These are phyloP conservation scores for Pholiota microspora DNA, from an alignment of 768 basidiomycete genomes.

Conservation along the genomic window DNA sequence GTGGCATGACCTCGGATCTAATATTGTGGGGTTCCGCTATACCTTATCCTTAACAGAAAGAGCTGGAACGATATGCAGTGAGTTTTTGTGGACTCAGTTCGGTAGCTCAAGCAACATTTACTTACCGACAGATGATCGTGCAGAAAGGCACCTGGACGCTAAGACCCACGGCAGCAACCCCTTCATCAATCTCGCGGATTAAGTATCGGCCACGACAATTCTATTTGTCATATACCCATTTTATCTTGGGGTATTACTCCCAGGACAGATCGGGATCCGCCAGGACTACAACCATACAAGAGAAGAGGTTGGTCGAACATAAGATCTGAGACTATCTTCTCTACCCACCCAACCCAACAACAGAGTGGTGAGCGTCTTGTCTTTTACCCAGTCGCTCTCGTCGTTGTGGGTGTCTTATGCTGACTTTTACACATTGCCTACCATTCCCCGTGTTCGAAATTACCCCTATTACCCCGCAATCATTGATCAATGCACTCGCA, in stretches of 20 bases:
- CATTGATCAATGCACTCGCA: not conserved
- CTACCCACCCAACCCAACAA: not conserved
- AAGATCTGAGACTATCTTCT: not conserved
- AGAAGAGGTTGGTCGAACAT: not conserved
- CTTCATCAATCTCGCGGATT: not conserved
- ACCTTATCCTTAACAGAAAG: not conserved
- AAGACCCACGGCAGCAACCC: not conserved
- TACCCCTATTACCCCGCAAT: not conserved
- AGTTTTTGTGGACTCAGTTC: not conserved
- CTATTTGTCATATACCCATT: slow-evolving; percentile 6
- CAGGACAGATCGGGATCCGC: not conserved
- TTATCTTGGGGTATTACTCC: slow-evolving; percentile 1
- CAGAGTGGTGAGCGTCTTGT: not conserved
- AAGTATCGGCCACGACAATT: not conserved
- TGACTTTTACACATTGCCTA: not conserved
- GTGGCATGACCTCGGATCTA: too few species aligned
- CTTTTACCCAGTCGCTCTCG: not conserved
- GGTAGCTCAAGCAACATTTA: not conserved
- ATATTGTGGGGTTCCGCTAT: not conserved
- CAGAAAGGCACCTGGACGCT: not conserved
- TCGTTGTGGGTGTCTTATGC: not conserved
- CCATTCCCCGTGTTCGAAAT: not conserved
- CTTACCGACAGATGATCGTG: not conserved
- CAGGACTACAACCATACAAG: not conserved
- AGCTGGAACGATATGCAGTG: not conserved